Base-by-base conservation (phyloP, 108 stramenopile genomes). In the Thalassiosira profunda region DNA sequence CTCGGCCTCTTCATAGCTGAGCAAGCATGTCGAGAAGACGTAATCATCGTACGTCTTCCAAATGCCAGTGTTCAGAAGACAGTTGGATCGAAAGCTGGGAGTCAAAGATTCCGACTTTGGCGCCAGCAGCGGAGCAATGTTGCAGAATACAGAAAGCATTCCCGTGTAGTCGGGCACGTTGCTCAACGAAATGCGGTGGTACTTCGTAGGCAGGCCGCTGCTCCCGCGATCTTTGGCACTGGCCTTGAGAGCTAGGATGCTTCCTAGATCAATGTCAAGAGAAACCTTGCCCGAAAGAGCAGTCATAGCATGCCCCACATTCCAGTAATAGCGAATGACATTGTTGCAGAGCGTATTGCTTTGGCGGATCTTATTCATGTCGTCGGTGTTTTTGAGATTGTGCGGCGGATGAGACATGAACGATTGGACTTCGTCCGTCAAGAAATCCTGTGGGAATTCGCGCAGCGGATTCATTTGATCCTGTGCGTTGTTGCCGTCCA, bases 11-110 rank as follows among this genome's bases (percentile, higher is more conserved):
- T 41, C 37, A 34, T 57, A 40, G 15, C 35, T 28, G n/a, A 57
- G 24, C 43, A 41, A 55, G 11, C 18, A 4, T 28, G 66, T 67
- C 29, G 20, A 14, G n/a, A 67, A 67, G 14, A 67, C 1, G 25
- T 67, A 67, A n/a, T 67, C 66, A 67, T 67, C 66, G 31, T 55
- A 67, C 4, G 41, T 26, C 42, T 67, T 67, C 57, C 56, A 67
- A 0, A 67, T 26, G 56, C 66, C 66, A 18, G 66, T 67, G 40
- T 67, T 67, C 34, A 67, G 5, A 7, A 67, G 66, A 14, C 20
- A 23, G 38, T 67, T 67, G 10, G 17, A 31, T 14, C 33, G 55
- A 34, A 65, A 37, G 12, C 64, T 28, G n/a, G 64, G 64, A 5
- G 64, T 65, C 34, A 65, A 17, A 25, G 57, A 14, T 3, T 45